Percentiles rank a stretch among this genome's conserved stretches.
Evolutionary conservation across 176 grass and related monocot species (phyloP).

Genomic region (Oryza nivara): DNA sequence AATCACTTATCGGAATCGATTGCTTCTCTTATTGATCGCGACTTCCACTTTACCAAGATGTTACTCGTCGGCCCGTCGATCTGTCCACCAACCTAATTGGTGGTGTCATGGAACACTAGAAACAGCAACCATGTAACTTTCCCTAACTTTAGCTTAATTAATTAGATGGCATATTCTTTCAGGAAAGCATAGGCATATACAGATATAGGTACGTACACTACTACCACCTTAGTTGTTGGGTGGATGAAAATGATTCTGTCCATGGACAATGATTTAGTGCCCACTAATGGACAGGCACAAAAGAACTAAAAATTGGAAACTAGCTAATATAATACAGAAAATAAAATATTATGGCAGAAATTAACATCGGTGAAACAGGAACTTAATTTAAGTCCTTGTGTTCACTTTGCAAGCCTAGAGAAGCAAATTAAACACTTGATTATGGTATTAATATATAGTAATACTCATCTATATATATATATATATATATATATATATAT

Average conservation of each 20-base stretch:
- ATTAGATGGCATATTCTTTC: slow-evolving; percentile 34
- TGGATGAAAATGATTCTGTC: not conserved
- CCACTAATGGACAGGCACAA: not conserved
- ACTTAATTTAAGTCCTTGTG: not conserved
- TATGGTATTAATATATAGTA: not conserved
- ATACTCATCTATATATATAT: too few relatives aligned
- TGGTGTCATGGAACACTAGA: not conserved
- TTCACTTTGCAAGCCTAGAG: not conserved
- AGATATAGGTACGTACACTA: not conserved
- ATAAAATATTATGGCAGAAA: not conserved
- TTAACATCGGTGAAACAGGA: not conserved
- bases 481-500: not conserved
- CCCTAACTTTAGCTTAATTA: not conserved
- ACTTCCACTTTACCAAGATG: slow-evolving; percentile 34
- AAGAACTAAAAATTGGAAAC: not conserved
- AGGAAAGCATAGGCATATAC: slow-evolving; percentile 8
- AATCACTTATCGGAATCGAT: not conserved
- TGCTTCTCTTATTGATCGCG: slow-evolving; percentile 21
- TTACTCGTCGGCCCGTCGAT: not conserved
- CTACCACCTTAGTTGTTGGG: not conserved
- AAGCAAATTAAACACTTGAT: not conserved
- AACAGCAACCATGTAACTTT: not conserved
- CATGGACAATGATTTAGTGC: slow-evolving; percentile 22
- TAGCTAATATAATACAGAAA: not conserved
- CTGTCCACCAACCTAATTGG: not conserved